Percentiles rank a stretch among this genome's conserved stretches.
Evolutionary conservation across 2,329 filamentous ascomycete genomes (phyloP).

Genomic region (Spiromastix sp.): DNA sequence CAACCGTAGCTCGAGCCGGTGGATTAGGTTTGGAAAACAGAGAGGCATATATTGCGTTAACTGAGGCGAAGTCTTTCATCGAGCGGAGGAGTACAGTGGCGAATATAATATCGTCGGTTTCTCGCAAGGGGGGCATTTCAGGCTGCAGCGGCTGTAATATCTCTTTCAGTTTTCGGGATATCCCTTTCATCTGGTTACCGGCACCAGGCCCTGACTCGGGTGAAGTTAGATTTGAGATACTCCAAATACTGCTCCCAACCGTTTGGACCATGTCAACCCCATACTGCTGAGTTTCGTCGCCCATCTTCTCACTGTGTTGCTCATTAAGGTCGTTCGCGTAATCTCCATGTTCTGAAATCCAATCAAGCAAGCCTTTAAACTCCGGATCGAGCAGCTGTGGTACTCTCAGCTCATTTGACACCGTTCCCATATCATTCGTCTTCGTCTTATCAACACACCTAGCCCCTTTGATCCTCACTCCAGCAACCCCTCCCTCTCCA

Average conservation of each 20-base stretch:
- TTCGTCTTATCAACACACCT: slow-evolving; percentile 40
- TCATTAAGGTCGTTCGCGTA: slow-evolving; percentile 3
- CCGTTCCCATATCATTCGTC: slow-evolving; percentile 11
- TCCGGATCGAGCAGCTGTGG: slow-evolving; percentile 58
- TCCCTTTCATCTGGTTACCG: slow-evolving; percentile 30
- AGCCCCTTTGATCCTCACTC: slow-evolving; percentile 53
- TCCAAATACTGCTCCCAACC: slow-evolving; percentile 20
- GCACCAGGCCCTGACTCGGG: slow-evolving; percentile 29
- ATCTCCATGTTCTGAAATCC: slow-evolving; percentile 3
- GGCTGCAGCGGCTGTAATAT: slow-evolving; percentile 9
- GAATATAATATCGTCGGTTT: slow-evolving; percentile 34
- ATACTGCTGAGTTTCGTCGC: neutral
- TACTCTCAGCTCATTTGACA: slow-evolving; percentile 26
- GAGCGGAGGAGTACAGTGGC: slow-evolving; percentile 59
- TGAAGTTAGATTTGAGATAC: slow-evolving; percentile 28
- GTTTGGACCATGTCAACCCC: slow-evolving; percentile 14
- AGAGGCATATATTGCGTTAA: slow-evolving; percentile 67
- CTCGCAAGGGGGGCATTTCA: slow-evolving; percentile 7
- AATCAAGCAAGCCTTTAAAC: slow-evolving; percentile 40
- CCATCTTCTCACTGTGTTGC: neutral
- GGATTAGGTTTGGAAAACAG: slow-evolving; percentile 72
- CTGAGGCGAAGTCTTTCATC: slow-evolving; percentile 66
- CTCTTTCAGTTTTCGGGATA: slow-evolving; percentile 17
- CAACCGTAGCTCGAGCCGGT: slow-evolving; percentile 73
- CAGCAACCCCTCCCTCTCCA: slow-evolving; percentile 69